Base-by-base conservation (phyloP, 202 grass and related monocot species). In the Zizania palustris region DNA sequence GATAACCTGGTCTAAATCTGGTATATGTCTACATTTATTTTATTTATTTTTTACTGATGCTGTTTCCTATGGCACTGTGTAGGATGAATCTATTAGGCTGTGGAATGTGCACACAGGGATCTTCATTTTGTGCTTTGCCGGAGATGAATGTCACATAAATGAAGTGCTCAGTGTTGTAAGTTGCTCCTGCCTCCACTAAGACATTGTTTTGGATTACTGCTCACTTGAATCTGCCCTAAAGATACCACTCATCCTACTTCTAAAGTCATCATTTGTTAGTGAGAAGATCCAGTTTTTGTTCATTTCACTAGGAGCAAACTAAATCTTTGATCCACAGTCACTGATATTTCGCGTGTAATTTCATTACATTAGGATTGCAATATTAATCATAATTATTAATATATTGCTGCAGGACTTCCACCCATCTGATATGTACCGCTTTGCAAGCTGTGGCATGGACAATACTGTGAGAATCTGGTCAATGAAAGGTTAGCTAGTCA, bases 91-190 rank as follows among this genome's bases (percentile, higher is more conserved):
- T 71, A 89, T 93, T 81, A 89, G 91, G 79, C 65, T 93, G 42
- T 97, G 94, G 94, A 97, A 97, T 90, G 87, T 92, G 65, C 94
- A 93, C 63, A 97, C 89, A 71, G 94, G 94, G 60, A 97, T 97
- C 46, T 97, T 89, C 51, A 93, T 97, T 75, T 80, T 97, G 85
- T 57, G 92, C 72, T 97, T 97, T 88, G 82, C 91, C 61, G 94
- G 94, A 84, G 84, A 85, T 73, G 94, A 88, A n/a, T 91, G 94
- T 73, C 94, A 94, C 48, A 63, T 91, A 21, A 93, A 97, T 80
- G 94, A 93, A 93, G 94, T 93, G 37, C 80, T 93, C 63, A 92
- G 94, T 88, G 91, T 97, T 82, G 94, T 97, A 88, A 92, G 94
- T 93, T 73, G 13, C 12, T 54, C 45, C 16, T 76, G 56, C 41